These are phyloP conservation scores for Populus tomentosa DNA, from an alignment of 441 rosid species.

Conservation along the genomic window DNA sequence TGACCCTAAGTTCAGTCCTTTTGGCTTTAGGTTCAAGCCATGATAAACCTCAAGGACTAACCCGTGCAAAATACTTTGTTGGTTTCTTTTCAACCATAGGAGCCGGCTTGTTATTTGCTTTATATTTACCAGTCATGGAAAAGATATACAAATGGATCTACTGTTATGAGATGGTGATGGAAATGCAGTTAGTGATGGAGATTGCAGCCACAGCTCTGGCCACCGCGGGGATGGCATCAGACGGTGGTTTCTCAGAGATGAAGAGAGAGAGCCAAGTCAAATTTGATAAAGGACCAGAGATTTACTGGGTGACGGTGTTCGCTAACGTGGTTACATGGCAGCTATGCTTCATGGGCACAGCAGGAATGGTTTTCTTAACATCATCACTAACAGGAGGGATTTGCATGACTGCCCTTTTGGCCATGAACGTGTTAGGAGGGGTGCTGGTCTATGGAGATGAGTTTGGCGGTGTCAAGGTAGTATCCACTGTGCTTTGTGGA, in stretches of 20 bases:
- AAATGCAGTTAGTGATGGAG: slow-evolving; percentile 85
- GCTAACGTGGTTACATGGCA: slow-evolving; percentile 76
- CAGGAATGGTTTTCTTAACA: slow-evolving; percentile 75
- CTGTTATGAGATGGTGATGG: slow-evolving; percentile 69
- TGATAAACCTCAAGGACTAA: slow-evolving; percentile 50
- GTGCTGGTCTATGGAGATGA: slow-evolving; percentile 58
- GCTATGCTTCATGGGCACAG: slow-evolving; percentile 76
- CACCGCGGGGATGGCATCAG: slow-evolving; percentile 51
- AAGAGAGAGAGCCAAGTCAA: slow-evolving; percentile 37
- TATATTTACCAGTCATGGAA: slow-evolving; percentile 80
- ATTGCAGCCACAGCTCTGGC: slow-evolving; percentile 62
- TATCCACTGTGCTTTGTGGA: slow-evolving; percentile 62
- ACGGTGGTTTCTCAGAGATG: slow-evolving; percentile 61
- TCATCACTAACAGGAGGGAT: slow-evolving; percentile 74
- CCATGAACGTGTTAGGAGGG: slow-evolving; percentile 72
- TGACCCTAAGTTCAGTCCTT: slow-evolving; percentile 66
- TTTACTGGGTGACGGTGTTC: slow-evolving; percentile 46
- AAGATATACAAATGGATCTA: slow-evolving; percentile 49
- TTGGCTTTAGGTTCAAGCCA: slow-evolving; percentile 50
- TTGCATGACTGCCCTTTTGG: slow-evolving; percentile 74
- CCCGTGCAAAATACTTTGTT: slow-evolving; percentile 50
- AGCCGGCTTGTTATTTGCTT: slow-evolving; percentile 74
- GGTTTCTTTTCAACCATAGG: slow-evolving; percentile 67
- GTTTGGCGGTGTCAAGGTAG: slow-evolving; percentile 69
- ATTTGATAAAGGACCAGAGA: slow-evolving; percentile 45